These are phyloP conservation scores for Entomophthora muscae DNA, from an alignment of 371 early-diverging fungal species.

Conservation along the genomic window DNA sequence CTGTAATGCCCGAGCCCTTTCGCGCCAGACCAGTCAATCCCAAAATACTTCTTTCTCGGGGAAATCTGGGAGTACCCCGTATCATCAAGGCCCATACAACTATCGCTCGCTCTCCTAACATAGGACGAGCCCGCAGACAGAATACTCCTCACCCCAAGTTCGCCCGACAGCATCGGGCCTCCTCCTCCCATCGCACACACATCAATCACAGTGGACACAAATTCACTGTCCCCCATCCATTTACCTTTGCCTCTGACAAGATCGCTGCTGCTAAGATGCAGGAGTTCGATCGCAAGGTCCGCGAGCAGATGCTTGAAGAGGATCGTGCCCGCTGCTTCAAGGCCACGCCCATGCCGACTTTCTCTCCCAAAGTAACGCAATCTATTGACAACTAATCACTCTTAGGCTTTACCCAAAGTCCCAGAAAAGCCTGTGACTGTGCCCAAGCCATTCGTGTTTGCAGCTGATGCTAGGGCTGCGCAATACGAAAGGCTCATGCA, in stretches of 20 bases:
- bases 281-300: background rate
- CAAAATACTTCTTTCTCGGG: background rate
- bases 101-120: background rate
- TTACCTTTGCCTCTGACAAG: background rate
- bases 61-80: background rate
- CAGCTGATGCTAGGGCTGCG: background rate
- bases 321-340: background rate
- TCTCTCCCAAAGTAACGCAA: constrained; percentile 11
- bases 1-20: background rate
- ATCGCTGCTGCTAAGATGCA: background rate
- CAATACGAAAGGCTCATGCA: background rate
- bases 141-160: background rate
- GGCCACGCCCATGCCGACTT: background rate
- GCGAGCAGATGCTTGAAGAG: constrained; percentile 1
- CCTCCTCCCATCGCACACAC: background rate
- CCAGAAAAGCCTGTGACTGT: background rate
- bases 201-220: background rate
- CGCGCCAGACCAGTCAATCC: background rate
- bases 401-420: background rate
- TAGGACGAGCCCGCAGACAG: background rate
- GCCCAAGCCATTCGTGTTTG: background rate
- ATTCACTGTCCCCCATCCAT: background rate
- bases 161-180: background rate
- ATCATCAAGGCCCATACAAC: background rate
- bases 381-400: background rate